A percentile compares a stretch with the other conserved stretches of the same genome.
Evolutionary conservation across 1,139 yeast species (phyloP).

Genomic region (Geotrichum cucujoidarum): DNA sequence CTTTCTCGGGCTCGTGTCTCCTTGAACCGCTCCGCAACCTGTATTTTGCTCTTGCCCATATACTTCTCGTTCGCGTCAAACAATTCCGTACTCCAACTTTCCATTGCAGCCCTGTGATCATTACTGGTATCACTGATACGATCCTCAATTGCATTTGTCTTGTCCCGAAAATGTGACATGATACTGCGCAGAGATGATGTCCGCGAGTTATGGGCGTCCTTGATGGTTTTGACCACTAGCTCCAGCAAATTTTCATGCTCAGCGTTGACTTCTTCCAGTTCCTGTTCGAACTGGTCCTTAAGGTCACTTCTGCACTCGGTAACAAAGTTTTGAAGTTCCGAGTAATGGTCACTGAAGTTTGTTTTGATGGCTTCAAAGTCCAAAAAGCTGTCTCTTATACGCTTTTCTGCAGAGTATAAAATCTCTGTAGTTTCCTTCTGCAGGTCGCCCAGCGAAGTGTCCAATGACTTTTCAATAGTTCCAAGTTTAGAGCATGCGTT

Average conservation of each 20-base stretch:
- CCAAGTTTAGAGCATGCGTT: constrained; percentile 7
- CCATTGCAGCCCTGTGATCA: not conserved
- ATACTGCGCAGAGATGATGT: not conserved
- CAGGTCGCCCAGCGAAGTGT: not conserved
- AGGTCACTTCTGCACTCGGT: not conserved
- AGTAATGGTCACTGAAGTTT: not conserved
- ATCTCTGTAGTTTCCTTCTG: not conserved
- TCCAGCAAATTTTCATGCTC: not conserved
- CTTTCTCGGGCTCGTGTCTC: not conserved
- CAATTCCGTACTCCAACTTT: not conserved
- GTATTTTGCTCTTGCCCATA: not conserved
- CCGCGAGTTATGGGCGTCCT: not conserved
- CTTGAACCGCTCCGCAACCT: not conserved
- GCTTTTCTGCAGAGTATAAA: not conserved
- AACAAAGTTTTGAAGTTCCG: not conserved
- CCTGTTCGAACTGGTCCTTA: not conserved
- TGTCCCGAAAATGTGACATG: not conserved
- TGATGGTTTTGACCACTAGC: not conserved
- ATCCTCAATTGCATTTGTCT: not conserved
- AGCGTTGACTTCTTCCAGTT: not conserved
- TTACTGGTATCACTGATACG: not conserved
- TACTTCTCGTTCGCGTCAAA: not conserved
- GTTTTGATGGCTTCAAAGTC: not conserved
- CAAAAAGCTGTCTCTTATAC: not conserved
- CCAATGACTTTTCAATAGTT: constrained; percentile 4